Conservation (phyloP, 23 red algal species). For the Agarophyton chilense region DNA sequence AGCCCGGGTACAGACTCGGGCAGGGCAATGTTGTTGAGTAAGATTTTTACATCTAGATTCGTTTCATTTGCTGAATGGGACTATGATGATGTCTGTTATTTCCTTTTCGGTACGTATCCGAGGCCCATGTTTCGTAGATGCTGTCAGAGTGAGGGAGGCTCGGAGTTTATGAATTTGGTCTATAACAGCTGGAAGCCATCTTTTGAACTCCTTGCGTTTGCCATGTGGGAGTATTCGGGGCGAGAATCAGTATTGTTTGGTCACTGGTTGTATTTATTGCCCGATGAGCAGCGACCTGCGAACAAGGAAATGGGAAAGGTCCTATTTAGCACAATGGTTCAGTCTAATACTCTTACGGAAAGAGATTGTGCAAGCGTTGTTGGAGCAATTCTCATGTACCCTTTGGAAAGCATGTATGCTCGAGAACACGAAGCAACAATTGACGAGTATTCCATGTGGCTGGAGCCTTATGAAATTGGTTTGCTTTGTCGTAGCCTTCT, state of each 20-base stretch:
- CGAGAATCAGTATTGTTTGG: slow-evolving; percentile 26
- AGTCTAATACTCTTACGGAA: background rate
- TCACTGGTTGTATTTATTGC: slow-evolving; percentile 27
- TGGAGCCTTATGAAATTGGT: slow-evolving; percentile 17
- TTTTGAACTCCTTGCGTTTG: slow-evolving; percentile 5
- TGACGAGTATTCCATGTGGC: background rate
- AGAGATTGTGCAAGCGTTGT: slow-evolving; percentile 3
- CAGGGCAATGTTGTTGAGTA: background rate
- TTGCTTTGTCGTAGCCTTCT: slow-evolving; percentile 47
- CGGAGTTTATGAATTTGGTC: slow-evolving; percentile 12
- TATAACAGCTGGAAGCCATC: slow-evolving; percentile 31
- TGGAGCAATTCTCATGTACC: slow-evolving; percentile 3
- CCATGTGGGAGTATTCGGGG: slow-evolving; percentile 16
- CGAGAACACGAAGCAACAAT: slow-evolving; percentile 21
- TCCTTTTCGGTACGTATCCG: background rate
- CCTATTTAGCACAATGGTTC: slow-evolving; percentile 18
- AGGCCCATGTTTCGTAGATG: background rate
- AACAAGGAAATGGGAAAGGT: slow-evolving; percentile 19
- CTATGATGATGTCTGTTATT: background rate
- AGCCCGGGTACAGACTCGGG: background rate
- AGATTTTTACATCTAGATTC: background rate
- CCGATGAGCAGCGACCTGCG: background rate
- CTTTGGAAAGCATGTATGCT: slow-evolving; percentile 30
- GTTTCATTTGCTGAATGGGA: background rate
- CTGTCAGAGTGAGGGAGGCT: background rate